A percentile compares a stretch with the other conserved stretches of the same genome.
Conservation (phyloP, 768 basidiomycete genomes). For the Cystofilobasidium macerans region DNA sequence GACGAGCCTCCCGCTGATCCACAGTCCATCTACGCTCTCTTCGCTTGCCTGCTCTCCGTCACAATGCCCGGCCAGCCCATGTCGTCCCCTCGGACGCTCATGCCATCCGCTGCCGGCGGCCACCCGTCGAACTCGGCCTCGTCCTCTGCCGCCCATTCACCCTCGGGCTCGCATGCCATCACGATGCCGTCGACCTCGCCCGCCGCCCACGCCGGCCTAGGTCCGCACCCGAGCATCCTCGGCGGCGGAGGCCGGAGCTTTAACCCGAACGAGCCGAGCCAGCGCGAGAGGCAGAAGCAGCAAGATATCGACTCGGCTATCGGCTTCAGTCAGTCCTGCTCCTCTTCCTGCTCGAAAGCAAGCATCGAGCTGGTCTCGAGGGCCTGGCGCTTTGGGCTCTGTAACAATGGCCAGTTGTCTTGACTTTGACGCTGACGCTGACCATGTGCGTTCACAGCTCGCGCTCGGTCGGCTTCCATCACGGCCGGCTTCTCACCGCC, state of each 20-base stretch:
- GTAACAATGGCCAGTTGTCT: too few relatives aligned
- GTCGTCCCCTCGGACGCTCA: not conserved
- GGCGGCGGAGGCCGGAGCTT: not conserved
- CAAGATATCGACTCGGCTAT: conserved; percentile 3
- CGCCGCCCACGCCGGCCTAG: not conserved
- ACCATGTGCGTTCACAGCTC: conserved; percentile 39
- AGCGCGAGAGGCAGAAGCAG: conserved; percentile 1
- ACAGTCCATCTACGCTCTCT: too few relatives aligned
- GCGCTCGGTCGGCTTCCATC: conserved; percentile 29
- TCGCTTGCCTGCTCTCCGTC: too few relatives aligned
- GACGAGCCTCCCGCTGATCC: too few relatives aligned
- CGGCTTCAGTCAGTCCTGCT: conserved; percentile 1
- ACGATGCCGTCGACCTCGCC: conserved; percentile 2
- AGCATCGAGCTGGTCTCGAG: too few relatives aligned
- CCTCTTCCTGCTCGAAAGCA: too few relatives aligned
- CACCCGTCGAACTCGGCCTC: not conserved
- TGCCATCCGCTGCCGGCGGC: not conserved
- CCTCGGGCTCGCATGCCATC: not conserved
- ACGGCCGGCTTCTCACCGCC: conserved; percentile 15
- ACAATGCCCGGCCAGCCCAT: not conserved
- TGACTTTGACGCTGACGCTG: too few relatives aligned
- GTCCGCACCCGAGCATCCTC: too few relatives aligned
- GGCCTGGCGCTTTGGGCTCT: not conserved
- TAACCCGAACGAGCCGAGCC: not conserved
- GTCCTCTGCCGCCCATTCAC: not conserved